phyloP scores from a whole-genome alignment of 2,329 filamentous ascomycete genomes.

The Cercospora sojina region DNA sequence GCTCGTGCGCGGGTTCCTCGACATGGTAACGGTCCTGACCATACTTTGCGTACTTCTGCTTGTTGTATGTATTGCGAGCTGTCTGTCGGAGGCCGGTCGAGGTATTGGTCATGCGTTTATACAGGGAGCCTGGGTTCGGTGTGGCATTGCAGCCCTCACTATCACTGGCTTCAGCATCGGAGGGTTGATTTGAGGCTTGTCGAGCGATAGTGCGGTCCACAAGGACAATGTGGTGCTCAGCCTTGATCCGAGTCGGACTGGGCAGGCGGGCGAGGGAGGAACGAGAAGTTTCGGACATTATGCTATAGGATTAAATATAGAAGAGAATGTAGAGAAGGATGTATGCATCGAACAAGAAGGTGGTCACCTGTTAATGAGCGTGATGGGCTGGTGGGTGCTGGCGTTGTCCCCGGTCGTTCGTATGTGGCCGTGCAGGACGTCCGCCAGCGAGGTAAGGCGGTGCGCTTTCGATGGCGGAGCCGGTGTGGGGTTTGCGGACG shows the following conservation, averaged over 20 bases:
- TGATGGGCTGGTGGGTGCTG: slow-evolving; percentile 22
- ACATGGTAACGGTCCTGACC: slow-evolving; percentile 35
- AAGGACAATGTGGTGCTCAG: slow-evolving; percentile 64
- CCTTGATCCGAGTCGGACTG: slow-evolving; percentile 28
- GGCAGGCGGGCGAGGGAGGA: slow-evolving; percentile 29
- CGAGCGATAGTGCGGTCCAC: slow-evolving; percentile 53
- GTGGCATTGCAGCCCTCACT: slow-evolving; percentile 28
- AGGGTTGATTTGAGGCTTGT: slow-evolving; percentile 16
- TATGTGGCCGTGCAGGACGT: slow-evolving; percentile 20
- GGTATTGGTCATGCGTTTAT: slow-evolving; percentile 33
- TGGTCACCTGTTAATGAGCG: slow-evolving; percentile 30
- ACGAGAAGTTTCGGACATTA: slow-evolving; percentile 30
- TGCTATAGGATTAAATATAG: slow-evolving; percentile 8
- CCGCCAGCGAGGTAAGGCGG: slow-evolving; percentile 16
- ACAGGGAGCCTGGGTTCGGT: slow-evolving; percentile 21
- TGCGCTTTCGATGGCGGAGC: neutral
- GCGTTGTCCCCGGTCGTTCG: slow-evolving; percentile 18
- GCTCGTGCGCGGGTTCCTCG: slow-evolving; percentile 15
- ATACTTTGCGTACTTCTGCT: slow-evolving; percentile 40
- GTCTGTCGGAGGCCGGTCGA: slow-evolving; percentile 31
- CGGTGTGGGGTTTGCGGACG: neutral
- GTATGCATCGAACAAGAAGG: slow-evolving; percentile 10
- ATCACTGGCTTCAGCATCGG: slow-evolving; percentile 33
- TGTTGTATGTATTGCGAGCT: slow-evolving; percentile 33
- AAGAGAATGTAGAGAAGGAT: slow-evolving; percentile 5